Evolutionary conservation across 2,329 filamentous ascomycete species (phyloP).

Genomic region (Huntiella abstrusa): DNA sequence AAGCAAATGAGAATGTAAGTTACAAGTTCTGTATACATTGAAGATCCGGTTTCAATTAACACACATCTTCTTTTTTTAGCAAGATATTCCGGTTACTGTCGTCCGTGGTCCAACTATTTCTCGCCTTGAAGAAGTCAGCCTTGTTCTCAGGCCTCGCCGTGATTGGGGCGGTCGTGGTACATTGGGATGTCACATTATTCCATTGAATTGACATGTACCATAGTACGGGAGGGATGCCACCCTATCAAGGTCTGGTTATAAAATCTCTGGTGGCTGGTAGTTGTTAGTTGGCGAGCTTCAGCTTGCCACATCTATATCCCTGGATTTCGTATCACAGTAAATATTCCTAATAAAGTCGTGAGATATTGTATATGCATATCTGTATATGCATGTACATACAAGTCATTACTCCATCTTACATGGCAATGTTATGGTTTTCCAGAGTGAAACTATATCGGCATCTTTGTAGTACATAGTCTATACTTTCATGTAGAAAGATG

Average conservation of each 20-base stretch:
- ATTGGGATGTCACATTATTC: constrained; percentile 78
- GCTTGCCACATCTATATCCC: no score
- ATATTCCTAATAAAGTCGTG: no score
- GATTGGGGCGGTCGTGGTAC: constrained; percentile 84
- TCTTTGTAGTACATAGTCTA: no score
- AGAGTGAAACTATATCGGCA: no score
- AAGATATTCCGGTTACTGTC: constrained; percentile 49
- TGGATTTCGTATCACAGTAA: no score
- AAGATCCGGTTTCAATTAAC: background rate
- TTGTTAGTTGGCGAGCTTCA: no score
- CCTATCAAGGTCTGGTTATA: background rate
- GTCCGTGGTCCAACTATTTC: constrained; percentile 28
- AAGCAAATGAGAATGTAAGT: constrained; percentile 75
- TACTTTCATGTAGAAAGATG: no score
- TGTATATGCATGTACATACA: no score
- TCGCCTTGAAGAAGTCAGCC: constrained; percentile 37
- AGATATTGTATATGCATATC: no score
- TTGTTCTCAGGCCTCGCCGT: constrained; percentile 56
- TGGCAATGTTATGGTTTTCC: no score
- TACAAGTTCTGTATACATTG: background rate
- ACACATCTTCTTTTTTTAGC: constrained; percentile 26
- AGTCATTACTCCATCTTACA: no score
- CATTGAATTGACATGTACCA: background rate
- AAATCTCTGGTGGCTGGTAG: background rate
- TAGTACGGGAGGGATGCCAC: background rate